Conservation (phyloP, 768 basidiomycete genomes). For the Leccinum ochraceum region DNA sequence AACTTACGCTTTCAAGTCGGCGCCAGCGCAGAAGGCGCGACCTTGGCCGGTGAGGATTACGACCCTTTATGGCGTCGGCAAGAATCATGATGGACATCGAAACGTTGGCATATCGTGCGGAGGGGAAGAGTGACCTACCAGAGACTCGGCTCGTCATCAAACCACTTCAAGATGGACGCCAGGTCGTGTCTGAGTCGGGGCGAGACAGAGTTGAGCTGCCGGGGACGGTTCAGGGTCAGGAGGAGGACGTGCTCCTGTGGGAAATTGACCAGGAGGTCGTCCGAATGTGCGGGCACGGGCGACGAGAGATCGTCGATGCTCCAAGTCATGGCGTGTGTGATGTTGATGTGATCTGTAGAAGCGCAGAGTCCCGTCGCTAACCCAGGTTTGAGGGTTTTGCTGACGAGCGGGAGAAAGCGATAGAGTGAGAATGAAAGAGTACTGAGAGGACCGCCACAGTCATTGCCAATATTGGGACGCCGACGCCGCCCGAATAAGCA, state of each 20-base stretch:
- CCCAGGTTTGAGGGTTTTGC: background rate
- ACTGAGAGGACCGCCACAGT: background rate
- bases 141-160: conserved; percentile 67
- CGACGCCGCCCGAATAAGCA: conserved; percentile 7
- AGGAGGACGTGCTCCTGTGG: conserved; percentile 54
- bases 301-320: background rate
- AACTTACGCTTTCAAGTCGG: conserved; percentile 72
- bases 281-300: conserved; percentile 32
- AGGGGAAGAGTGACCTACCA: conserved; percentile 49
- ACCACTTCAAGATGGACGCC: conserved; percentile 61
- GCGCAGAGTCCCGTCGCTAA: background rate
- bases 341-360: background rate
- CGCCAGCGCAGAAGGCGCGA: conserved; percentile 75
- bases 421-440: too few relatives aligned
- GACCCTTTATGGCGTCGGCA: conserved; percentile 50
- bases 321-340: background rate
- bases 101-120: background rate
- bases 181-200: conserved; percentile 57
- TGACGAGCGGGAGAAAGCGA: background rate
- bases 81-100: conserved; percentile 1
- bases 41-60: conserved; percentile 74
- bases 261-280: conserved; percentile 40
- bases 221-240: conserved; percentile 67
- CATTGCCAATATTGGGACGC: background rate
- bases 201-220: conserved; percentile 72